Conservation (phyloP, 345 rosid species). For the Citrus reticulata region DNA sequence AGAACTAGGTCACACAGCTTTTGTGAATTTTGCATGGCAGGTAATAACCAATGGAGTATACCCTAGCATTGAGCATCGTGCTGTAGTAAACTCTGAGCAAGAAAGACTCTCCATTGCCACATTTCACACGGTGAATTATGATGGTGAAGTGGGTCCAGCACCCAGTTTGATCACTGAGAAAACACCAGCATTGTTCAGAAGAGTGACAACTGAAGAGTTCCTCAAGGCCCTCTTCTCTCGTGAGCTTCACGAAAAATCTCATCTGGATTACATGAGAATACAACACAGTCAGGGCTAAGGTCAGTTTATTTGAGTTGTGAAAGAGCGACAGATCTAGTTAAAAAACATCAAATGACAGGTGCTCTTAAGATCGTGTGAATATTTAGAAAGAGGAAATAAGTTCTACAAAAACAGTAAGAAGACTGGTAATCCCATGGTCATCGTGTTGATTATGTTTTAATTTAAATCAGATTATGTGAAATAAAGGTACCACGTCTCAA, state of each 20-base stretch:
- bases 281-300: background rate
- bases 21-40: conserved; percentile 16
- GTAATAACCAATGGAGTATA: conserved; percentile 9
- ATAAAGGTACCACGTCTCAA: background rate
- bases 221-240: conserved; percentile 35
- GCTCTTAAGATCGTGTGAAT: background rate
- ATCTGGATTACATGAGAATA: conserved; percentile 35
- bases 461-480: background rate
- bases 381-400: background rate
- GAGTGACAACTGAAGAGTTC: background rate
- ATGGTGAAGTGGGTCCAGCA: conserved; percentile 26
- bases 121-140: conserved; percentile 24
- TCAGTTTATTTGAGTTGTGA: background rate
- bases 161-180: conserved; percentile 29
- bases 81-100: no score
- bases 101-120: no score
- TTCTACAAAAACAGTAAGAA: no score
- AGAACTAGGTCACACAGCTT: background rate
- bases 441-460: background rate
- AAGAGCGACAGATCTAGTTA: background rate
- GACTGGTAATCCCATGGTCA: no score
- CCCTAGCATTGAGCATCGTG: no score
- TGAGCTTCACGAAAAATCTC: conserved; percentile 34
- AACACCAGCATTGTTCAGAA: conserved; percentile 31
- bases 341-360: background rate